Conservation (phyloP, 805 yeast genomes). For the Ogataea pignaliae region DNA sequence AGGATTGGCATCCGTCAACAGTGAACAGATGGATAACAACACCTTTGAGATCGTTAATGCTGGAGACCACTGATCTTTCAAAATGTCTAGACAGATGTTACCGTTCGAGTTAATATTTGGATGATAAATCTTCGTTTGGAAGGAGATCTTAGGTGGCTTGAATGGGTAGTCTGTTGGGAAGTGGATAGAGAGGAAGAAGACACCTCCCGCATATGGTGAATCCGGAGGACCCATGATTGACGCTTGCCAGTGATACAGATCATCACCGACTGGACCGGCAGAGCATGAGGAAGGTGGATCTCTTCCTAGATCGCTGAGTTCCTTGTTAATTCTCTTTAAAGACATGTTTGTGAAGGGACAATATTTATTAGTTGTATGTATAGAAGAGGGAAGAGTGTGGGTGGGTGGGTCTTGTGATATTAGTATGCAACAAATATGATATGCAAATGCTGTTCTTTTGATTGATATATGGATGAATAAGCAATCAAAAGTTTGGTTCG, state of each 20-base stretch:
- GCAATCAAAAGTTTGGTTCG: too few species aligned
- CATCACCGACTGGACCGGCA: slow-evolving; percentile 98
- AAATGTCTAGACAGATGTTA: slow-evolving; percentile 91
- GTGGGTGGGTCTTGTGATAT: too few species aligned
- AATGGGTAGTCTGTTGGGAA: slow-evolving; percentile 99
- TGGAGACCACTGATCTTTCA: slow-evolving; percentile 99
- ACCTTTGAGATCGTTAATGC: slow-evolving; percentile 96
- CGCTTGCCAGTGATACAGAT: slow-evolving; percentile 98
- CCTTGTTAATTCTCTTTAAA: slow-evolving; percentile 92
- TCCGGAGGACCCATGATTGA: slow-evolving; percentile 99
- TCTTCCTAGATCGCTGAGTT: slow-evolving; percentile 92
- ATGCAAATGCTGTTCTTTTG: too few species aligned
- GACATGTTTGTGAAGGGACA: slow-evolving; percentile 49
- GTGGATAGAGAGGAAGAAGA: slow-evolving; percentile 90
- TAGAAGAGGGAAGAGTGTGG: background rate
- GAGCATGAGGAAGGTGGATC: slow-evolving; percentile 99
- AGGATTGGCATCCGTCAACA: slow-evolving; percentile 96
- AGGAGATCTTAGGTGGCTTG: slow-evolving; percentile 92
- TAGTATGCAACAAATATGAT: too few species aligned
- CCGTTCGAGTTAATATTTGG: slow-evolving; percentile 97
- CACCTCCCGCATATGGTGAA: slow-evolving; percentile 79
- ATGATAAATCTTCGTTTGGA: slow-evolving; percentile 94
- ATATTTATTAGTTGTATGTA: too few species aligned
- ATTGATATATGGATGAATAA: too few species aligned
- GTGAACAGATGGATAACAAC: slow-evolving; percentile 87